These are phyloP conservation scores for Plasmodium reichenowi DNA, from an alignment of 169 alveolate species.

Conservation along the genomic window DNA sequence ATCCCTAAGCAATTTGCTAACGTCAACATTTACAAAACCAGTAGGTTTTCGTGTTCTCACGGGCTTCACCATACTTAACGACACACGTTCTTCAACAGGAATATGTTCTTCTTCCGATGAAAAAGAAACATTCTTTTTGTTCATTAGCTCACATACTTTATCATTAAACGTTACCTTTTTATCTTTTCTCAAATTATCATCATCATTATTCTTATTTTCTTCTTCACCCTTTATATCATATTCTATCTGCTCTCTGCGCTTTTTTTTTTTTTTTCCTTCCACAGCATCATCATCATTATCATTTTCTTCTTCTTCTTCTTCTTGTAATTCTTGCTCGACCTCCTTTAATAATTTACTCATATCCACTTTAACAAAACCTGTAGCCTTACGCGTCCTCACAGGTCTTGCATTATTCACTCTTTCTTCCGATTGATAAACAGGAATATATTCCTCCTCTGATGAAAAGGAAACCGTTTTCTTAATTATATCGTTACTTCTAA, in stretches of 20 bases:
- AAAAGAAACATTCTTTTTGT: neutral
- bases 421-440: neutral
- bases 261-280: neutral
- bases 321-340: constrained; percentile 13
- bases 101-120: constrained; percentile 4
- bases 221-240: neutral
- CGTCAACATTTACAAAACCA: constrained; percentile 47
- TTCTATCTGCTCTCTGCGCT: neutral
- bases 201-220: neutral
- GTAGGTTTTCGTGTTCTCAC: constrained; percentile 67
- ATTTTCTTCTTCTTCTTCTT: neutral
- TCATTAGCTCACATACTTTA: neutral
- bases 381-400: constrained; percentile 52
- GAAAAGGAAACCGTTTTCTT: constrained; percentile 30
- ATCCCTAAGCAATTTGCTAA: constrained; percentile 22
- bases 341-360: constrained; percentile 29
- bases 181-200: neutral
- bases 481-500: constrained; percentile 1
- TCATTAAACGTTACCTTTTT: neutral
- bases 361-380: constrained; percentile 66
- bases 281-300: neutral
- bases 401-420: constrained; percentile 18
- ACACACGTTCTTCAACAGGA: constrained; percentile 3
- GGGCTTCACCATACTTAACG: constrained; percentile 21
- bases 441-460: neutral